These are phyloP conservation scores for Takakia lepidozioides DNA, from an alignment of 225 moss, liverwort and hornwort species.

Conservation along the genomic window DNA sequence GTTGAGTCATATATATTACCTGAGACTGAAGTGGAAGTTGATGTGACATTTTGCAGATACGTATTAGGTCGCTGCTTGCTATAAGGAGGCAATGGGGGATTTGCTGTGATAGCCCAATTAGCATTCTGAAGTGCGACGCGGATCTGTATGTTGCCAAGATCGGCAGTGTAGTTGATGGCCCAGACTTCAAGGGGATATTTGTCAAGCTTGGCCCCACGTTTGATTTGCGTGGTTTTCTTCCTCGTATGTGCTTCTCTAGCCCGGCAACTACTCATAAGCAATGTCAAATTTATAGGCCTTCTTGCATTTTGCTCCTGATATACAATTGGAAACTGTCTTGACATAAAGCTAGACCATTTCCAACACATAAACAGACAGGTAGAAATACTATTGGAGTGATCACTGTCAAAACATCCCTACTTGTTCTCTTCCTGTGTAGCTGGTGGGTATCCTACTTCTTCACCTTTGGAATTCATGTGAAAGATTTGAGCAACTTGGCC, in stretches of 20 bases:
- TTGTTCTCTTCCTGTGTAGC: not conserved
- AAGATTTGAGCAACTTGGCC: no score
- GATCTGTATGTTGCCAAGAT: slow-evolving; percentile 20
- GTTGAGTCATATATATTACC: not conserved
- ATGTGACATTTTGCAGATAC: slow-evolving; percentile 3
- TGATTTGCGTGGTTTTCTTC: slow-evolving; percentile 16
- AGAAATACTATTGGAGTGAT: not conserved
- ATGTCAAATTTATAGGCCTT: no score
- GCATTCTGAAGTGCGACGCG: slow-evolving; percentile 13
- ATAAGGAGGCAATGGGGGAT: slow-evolving; percentile 16
- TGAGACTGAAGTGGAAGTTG: not conserved
- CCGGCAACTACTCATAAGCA: no score
- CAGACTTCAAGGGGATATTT: slow-evolving; percentile 14
- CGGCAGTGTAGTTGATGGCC: slow-evolving; percentile 10
- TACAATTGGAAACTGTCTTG: not conserved
- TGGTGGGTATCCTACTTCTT: no score
- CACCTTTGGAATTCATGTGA: no score
- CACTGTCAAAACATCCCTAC: not conserved
- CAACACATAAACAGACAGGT: not conserved
- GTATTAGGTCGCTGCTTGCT: slow-evolving; percentile 13
- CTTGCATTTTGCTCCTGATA: not conserved
- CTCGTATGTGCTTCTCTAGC: slow-evolving; percentile 4
- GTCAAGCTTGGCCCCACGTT: slow-evolving; percentile 20
- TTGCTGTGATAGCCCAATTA: slow-evolving; percentile 13
- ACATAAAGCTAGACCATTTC: not conserved